Conservation (phyloP, 2,329 filamentous ascomycete species). For the Monilinia vaccinii-corymbosi region DNA sequence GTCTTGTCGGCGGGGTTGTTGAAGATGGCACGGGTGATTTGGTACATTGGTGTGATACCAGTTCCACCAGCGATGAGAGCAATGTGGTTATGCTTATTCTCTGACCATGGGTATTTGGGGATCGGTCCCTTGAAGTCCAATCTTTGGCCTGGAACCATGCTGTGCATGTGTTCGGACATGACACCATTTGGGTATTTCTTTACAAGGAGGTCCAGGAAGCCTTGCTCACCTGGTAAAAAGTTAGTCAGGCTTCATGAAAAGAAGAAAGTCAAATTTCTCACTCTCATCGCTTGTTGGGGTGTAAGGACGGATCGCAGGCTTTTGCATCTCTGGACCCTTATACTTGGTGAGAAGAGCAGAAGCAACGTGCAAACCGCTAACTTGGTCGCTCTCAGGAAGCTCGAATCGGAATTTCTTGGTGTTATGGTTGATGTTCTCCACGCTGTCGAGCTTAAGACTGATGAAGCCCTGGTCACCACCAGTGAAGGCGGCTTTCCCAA, state of each 20-base stretch:
- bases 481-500: slow-evolving; percentile 48
- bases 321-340: slow-evolving; percentile 73
- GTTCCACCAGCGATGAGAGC: slow-evolving; percentile 87
- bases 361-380: slow-evolving; percentile 72
- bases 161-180: slow-evolving; percentile 86
- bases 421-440: slow-evolving; percentile 83
- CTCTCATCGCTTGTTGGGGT: slow-evolving; percentile 84
- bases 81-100: slow-evolving; percentile 91
- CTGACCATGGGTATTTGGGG: slow-evolving; percentile 80
- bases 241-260: slow-evolving; percentile 12
- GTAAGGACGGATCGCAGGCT: slow-evolving; percentile 84
- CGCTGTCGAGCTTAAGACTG: slow-evolving; percentile 66
- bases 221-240: slow-evolving; percentile 51
- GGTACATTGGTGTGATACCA: slow-evolving; percentile 97
- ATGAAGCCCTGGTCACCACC: slow-evolving; percentile 89
- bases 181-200: slow-evolving; percentile 86
- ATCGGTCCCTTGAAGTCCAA: slow-evolving; percentile 93
- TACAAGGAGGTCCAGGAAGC: slow-evolving; percentile 79
- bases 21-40: slow-evolving; percentile 86
- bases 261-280: slow-evolving; percentile 30
- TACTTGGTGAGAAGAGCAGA: slow-evolving; percentile 90
- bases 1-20: slow-evolving; percentile 95
- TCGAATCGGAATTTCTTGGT: slow-evolving; percentile 88
- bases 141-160: slow-evolving; percentile 69
- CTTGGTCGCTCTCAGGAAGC: slow-evolving; percentile 72